phyloP scores from a whole-genome alignment of 208 protist genomes.

The Entamoeba invadens region DNA sequence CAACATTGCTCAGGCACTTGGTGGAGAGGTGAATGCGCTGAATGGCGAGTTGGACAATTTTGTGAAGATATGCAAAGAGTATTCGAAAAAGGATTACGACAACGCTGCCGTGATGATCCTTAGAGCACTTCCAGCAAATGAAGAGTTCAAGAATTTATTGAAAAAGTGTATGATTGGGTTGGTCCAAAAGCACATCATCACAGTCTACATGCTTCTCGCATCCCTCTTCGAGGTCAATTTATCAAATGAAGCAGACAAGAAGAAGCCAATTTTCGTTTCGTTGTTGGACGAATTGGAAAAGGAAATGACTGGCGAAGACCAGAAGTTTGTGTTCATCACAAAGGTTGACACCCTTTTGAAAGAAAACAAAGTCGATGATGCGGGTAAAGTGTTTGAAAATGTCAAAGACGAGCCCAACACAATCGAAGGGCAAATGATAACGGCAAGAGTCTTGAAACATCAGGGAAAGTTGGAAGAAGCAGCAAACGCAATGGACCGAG shows the following conservation, averaged over 20 bases:
- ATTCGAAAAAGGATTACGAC: not conserved
- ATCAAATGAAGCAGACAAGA: not conserved
- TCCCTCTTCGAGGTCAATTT: not conserved
- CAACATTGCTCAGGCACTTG: not conserved
- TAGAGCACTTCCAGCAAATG: not conserved
- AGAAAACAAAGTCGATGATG: not conserved
- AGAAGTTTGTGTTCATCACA: not conserved
- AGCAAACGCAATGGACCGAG: not conserved
- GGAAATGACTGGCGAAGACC: not conserved
- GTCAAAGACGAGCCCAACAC: not conserved
- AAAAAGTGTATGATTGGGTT: not conserved
- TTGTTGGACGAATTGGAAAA: not conserved
- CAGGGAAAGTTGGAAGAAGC: not conserved
- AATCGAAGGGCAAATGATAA: not conserved
- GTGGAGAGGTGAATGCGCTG: not conserved
- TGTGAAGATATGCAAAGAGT: not conserved
- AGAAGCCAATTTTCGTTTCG: not conserved
- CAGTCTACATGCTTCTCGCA: not conserved
- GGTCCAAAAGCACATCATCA: not conserved
- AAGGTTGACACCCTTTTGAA: not conserved
- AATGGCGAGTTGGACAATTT: not conserved
- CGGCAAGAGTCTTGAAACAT: not conserved
- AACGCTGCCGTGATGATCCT: not conserved
- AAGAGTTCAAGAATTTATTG: not conserved
- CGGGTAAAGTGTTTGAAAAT: not conserved